Evolutionary conservation across 306 rosid species (phyloP), one percentile per base, ranked within the genome.

Genomic region (Luffa acutangula): DNA sequence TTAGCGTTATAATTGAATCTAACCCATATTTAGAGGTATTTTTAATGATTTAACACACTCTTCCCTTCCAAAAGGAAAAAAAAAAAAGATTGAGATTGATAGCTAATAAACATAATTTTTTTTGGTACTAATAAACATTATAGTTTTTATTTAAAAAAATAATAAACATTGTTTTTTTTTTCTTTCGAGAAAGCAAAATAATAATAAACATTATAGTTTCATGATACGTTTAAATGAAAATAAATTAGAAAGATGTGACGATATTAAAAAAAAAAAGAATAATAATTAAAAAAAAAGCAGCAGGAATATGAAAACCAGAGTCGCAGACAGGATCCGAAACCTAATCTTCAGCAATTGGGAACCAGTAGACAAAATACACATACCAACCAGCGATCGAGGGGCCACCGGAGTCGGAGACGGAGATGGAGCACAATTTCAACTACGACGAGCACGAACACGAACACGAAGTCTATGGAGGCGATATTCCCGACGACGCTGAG

Each of bases 381-480:
- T 31, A 73, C 20, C 77, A 7, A 51, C 77, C 43, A 31, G 13
- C 60, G 78, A 73, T 73, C 60, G 58, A 73, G 60, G 45, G 57
- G 58, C 25, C 60, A 45, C 75, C 54, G 39, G 39, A 75, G 59
- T 20, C 34, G 69, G 80, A 71, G 77, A 18, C 58, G 77, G 81
- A 52, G 34, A 88, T 86, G 89, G 94, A 87, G 36, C 77, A 66
- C 34, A 33, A 51, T 42, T 64, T 6, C 11, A 66, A 37, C 70
- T 75, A 79, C 51, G 86, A 84, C 18, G 86, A 82, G 77, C 89
- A 80, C 21, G 94, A 90, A 82, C 89, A 80, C 21, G 94, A 90
- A 82, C 94, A 90, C 83, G 94, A 88, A 82, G 92, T 90, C 59
- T 90, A 87, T 75, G 95, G 91, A 73, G 95, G 85, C 45, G 95